Percentiles rank a stretch among this genome's conserved stretches.
Evolutionary conservation across 164 flowering plant genomes (phyloP).

Genomic region (Magnolia officinalis): DNA sequence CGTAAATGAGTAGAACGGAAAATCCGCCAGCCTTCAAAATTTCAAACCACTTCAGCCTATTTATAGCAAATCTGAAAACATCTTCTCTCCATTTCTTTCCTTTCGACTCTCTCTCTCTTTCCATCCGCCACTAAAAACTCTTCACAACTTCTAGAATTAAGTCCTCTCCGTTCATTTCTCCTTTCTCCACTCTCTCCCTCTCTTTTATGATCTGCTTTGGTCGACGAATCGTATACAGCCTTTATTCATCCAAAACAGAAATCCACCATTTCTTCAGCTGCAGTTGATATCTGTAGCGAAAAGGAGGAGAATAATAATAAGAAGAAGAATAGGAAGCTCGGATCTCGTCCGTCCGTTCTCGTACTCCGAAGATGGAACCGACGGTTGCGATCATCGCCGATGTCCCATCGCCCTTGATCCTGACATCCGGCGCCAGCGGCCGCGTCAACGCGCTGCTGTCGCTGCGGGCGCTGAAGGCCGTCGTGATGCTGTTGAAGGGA

Average conservation of each 20-base stretch:
- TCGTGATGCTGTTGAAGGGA: constrained; percentile 33
- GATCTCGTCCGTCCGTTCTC: background rate
- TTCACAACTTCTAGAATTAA: too few relatives aligned
- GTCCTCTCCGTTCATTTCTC: background rate
- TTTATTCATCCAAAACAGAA: background rate
- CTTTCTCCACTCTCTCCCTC: background rate
- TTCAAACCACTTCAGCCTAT: background rate
- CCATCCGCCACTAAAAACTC: background rate
- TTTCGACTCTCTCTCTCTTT: background rate
- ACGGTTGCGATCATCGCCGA: constrained; percentile 4
- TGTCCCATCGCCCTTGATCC: constrained; percentile 30
- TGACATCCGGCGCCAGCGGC: constrained; percentile 71
- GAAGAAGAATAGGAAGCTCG: background rate
- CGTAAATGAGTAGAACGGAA: background rate
- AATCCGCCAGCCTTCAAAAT: background rate
- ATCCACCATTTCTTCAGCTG: background rate
- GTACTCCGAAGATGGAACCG: constrained; percentile 6
- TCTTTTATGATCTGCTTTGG: constrained; percentile 2
- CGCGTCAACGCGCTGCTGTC: constrained; percentile 57
- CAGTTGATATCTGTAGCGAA: background rate
- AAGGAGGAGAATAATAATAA: background rate
- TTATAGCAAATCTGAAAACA: too few relatives aligned
- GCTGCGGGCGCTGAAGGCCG: constrained; percentile 30
- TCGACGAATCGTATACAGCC: background rate
- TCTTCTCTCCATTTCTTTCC: background rate